These are phyloP conservation scores for Aspergillus ochraceoroseus DNA, from an alignment of 2,329 filamentous ascomycete genomes.

Conservation along the genomic window DNA sequence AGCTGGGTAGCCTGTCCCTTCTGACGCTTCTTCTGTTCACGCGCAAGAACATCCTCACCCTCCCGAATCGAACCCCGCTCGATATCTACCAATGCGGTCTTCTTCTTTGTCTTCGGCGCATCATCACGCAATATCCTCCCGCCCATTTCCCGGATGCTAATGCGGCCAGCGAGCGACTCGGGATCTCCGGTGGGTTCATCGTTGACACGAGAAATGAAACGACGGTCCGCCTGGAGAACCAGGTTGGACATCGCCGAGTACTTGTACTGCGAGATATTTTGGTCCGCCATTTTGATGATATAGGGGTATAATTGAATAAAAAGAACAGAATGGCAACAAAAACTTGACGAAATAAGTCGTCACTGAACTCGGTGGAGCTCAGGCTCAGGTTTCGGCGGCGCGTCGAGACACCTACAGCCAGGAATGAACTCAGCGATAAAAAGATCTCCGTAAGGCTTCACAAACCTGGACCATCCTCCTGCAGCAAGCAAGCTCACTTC, in stretches of 20 bases:
- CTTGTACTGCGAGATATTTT: conserved; percentile 89
- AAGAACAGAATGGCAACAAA: conserved; percentile 18
- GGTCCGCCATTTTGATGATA: conserved; percentile 60
- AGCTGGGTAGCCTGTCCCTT: conserved; percentile 65
- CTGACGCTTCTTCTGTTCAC: conserved; percentile 83
- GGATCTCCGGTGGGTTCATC: conserved; percentile 97
- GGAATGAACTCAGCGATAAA: conserved; percentile 26
- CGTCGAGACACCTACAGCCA: conserved; percentile 30
- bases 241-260: conserved; percentile 99
- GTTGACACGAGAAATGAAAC: conserved; percentile 84
- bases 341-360: conserved; percentile 26
- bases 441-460: conserved; percentile 27
- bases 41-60: conserved; percentile 74
- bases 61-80: conserved; percentile 72
- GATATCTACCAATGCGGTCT: conserved; percentile 59
- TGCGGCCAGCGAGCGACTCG: conserved; percentile 88
- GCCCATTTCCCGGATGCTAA: conserved; percentile 94
- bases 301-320: conserved; percentile 8
- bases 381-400: conserved; percentile 30
- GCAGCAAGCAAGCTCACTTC: conserved; percentile 27
- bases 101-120: conserved; percentile 76
- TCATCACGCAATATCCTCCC: conserved; percentile 72
- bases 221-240: conserved; percentile 98
- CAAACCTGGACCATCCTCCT: conserved; percentile 40
- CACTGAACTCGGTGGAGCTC: conserved; percentile 32